Percentiles rank a stretch among this genome's conserved stretches.
Evolutionary conservation across 768 basidiomycete species (phyloP).

Genomic region (Boletus rex-veris): DNA sequence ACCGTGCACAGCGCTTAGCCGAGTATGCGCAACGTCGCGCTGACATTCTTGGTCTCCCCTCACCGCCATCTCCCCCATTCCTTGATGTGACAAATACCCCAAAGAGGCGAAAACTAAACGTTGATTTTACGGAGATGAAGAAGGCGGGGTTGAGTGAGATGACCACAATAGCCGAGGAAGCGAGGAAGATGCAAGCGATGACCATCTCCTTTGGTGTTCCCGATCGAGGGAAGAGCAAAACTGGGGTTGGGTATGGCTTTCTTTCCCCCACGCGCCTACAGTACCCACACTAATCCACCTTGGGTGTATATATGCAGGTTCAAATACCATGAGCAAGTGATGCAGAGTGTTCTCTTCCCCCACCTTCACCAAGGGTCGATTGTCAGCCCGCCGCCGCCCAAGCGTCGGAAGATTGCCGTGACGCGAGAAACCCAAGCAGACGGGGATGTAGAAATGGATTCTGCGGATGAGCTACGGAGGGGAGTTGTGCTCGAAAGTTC

Average conservation of each 20-base stretch:
- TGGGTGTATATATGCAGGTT: conserved; percentile 35
- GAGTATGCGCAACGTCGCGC: conserved; percentile 64
- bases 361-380: conserved; percentile 15
- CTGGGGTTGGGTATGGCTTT: conserved; percentile 45
- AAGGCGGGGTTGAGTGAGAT: conserved; percentile 22
- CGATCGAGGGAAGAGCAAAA: conserved; percentile 28
- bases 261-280: background rate
- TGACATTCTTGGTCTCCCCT: conserved; percentile 37
- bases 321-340: conserved; percentile 47
- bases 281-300: background rate
- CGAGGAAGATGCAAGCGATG: conserved; percentile 39
- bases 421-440: conserved; percentile 5
- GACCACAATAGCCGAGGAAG: conserved; percentile 34
- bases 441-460: conserved; percentile 8
- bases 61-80: conserved; percentile 28
- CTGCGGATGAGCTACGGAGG: conserved; percentile 4
- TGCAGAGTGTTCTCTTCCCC: conserved; percentile 47
- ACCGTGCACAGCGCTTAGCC: conserved; percentile 60
- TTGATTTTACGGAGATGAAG: conserved; percentile 22
- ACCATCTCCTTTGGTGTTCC: conserved; percentile 48
- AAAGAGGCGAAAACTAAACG: conserved; percentile 26
- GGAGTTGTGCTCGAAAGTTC: conserved; percentile 28
- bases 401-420: conserved; percentile 27
- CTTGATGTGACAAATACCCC: conserved; percentile 35
- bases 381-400: conserved; percentile 16